Conservation (phyloP, 2,329 filamentous ascomycete species). For the Elsinoe arachidis region DNA sequence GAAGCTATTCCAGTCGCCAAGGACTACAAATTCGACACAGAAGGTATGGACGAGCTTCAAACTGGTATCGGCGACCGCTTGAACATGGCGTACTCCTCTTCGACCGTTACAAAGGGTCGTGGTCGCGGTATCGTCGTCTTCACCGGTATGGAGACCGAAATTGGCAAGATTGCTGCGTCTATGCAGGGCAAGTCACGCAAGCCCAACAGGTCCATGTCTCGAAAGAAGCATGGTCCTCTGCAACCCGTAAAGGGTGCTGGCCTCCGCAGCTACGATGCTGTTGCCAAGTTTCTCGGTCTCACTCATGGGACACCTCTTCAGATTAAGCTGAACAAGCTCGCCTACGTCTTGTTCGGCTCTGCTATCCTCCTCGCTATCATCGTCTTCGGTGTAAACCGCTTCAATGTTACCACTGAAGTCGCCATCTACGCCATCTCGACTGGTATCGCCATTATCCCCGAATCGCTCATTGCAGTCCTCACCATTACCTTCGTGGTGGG, state of each 20-base stretch:
- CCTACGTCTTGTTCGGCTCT: constrained; percentile 67
- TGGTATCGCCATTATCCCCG: constrained; percentile 40
- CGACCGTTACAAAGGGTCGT: constrained; percentile 62
- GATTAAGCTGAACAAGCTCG: constrained; percentile 76
- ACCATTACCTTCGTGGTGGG: constrained; percentile 59
- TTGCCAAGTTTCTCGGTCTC: constrained; percentile 56
- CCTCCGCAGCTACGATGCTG: constrained; percentile 51
- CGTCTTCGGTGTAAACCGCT: constrained; percentile 55
- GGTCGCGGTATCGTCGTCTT: constrained; percentile 60
- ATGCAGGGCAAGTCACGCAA: constrained; percentile 15
- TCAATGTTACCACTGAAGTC: constrained; percentile 30
- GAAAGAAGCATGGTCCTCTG: constrained; percentile 7
- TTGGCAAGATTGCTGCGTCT: constrained; percentile 61
- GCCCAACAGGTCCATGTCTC: constrained; percentile 12
- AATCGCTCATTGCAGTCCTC: constrained; percentile 54
- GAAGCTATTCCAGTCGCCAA: constrained; percentile 64
- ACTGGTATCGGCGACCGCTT: constrained; percentile 49
- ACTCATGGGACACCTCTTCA: constrained; percentile 72
- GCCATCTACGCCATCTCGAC: constrained; percentile 42
- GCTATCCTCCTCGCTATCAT: constrained; percentile 63
- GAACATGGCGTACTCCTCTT: constrained; percentile 64
- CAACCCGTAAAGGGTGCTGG: constrained; percentile 16
- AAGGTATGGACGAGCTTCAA: constrained; percentile 44
- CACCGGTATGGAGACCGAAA: constrained; percentile 66
- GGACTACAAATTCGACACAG: constrained; percentile 48